These are phyloP conservation scores for Metarhizium humberi DNA, from an alignment of 2,329 filamentous ascomycete genomes.

Conservation along the genomic window DNA sequence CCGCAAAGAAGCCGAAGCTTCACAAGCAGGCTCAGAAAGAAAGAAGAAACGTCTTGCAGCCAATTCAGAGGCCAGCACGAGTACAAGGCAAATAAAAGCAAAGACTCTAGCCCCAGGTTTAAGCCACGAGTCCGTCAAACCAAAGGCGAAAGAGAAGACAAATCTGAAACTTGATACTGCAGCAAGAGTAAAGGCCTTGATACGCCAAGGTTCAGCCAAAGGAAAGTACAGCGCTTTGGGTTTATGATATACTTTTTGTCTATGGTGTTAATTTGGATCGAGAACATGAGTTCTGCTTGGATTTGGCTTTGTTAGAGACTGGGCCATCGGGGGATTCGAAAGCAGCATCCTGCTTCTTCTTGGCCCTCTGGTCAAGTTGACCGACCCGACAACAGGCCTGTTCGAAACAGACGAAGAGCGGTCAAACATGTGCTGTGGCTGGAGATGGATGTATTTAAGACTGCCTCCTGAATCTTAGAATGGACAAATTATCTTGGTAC, in stretches of 20 bases:
- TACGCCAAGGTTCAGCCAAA: constrained; percentile 17
- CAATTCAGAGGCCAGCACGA: constrained; percentile 3
- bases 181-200: constrained; percentile 16
- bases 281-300: not conserved
- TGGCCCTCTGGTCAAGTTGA: too few relatives aligned
- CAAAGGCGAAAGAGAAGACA: not conserved
- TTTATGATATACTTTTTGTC: constrained; percentile 14
- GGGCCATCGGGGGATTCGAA: too few relatives aligned
- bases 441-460: too few relatives aligned
- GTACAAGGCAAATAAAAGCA: not conserved
- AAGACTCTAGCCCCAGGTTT: not conserved
- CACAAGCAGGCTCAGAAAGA: constrained; percentile 16
- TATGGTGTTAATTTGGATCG: not conserved
- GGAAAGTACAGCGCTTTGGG: constrained; percentile 26
- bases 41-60: constrained; percentile 16
- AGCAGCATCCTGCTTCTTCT: too few relatives aligned
- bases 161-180: not conserved
- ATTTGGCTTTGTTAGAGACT: too few relatives aligned
- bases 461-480: not conserved
- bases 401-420: too few relatives aligned
- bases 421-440: too few relatives aligned
- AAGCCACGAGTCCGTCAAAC: not conserved
- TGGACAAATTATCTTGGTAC: not conserved
- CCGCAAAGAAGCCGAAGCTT: constrained; percentile 34
- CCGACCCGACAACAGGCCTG: too few relatives aligned